Percentiles rank a stretch among this genome's conserved stretches.
Conservation (phyloP, 2,329 filamentous ascomycete species). For the Beauveria asiatica region DNA sequence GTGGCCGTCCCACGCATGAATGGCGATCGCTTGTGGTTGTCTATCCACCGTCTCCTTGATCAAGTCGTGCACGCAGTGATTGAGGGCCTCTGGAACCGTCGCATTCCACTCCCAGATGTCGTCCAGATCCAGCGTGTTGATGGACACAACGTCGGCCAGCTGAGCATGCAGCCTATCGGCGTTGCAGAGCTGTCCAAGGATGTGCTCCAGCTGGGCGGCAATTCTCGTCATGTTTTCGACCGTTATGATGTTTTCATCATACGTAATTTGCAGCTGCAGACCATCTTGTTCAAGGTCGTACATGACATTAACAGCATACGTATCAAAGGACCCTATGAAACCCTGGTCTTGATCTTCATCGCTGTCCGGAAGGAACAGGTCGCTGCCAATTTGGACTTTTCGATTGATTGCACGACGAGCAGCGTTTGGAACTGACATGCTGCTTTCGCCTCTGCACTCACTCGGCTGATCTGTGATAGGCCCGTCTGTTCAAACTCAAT, state of each 20-base stretch:
- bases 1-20: slow-evolving; percentile 18
- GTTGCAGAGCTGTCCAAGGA: slow-evolving; percentile 10
- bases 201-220: neutral
- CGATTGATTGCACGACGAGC: slow-evolving; percentile 13
- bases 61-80: neutral
- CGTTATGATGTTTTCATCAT: neutral
- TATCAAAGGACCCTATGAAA: neutral
- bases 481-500: slow-evolving; percentile 12
- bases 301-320: neutral
- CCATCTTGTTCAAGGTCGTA: slow-evolving; percentile 1
- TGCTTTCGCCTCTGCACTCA: slow-evolving; percentile 10
- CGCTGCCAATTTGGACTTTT: neutral
- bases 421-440: slow-evolving; percentile 17
- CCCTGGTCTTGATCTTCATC: neutral
- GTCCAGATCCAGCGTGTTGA: neutral
- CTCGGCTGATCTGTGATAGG: slow-evolving; percentile 9
- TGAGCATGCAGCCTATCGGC: neutral
- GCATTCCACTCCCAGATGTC: slow-evolving; percentile 8
- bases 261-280: neutral
- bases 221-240: neutral
- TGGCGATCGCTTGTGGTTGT: slow-evolving; percentile 13
- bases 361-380: neutral
- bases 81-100: neutral
- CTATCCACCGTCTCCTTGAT: neutral
- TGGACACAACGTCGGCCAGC: neutral